phyloP scores from a whole-genome alignment of 345 rosid genomes.

The Brassica cretica region DNA sequence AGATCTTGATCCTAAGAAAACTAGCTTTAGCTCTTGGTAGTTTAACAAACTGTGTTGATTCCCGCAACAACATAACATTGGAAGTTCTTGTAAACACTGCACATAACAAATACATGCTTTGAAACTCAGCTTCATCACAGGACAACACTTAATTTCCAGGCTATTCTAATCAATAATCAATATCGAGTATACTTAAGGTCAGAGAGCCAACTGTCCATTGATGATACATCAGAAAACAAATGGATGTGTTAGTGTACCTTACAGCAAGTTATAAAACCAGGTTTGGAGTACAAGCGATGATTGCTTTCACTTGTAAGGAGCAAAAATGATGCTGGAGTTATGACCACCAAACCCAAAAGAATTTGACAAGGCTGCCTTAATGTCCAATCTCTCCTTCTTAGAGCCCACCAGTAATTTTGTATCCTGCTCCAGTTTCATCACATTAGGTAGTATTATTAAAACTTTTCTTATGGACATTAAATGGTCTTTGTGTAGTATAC shows the following conservation, averaged over 20 bases:
- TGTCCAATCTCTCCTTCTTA: constrained; percentile 74
- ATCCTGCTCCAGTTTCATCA: constrained; percentile 52
- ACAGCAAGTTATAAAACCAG: constrained; percentile 39
- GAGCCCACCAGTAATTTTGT: constrained; percentile 70
- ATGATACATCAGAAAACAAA: constrained; percentile 14
- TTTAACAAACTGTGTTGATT: constrained; percentile 31
- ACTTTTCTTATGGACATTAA: background rate
- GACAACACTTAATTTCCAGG: background rate
- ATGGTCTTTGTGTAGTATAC: constrained; percentile 11
- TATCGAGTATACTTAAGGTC: background rate
- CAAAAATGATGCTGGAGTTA: constrained; percentile 90
- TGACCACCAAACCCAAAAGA: constrained; percentile 97
- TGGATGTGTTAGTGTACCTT: constrained; percentile 35
- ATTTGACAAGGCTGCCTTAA: constrained; percentile 85
- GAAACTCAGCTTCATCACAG: constrained; percentile 26
- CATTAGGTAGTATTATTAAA: background rate
- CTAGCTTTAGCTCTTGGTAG: constrained; percentile 27
- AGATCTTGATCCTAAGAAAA: constrained; percentile 32
- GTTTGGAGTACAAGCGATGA: constrained; percentile 19
- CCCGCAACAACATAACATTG: constrained; percentile 29
- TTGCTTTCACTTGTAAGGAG: constrained; percentile 69
- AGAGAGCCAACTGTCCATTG: constrained; percentile 5
- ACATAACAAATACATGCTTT: constrained; percentile 9
- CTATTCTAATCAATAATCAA: background rate
- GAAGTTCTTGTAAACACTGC: constrained; percentile 40